Base-by-base conservation (phyloP, 2,329 filamentous ascomycete species). In the Trichoderma koningii region DNA sequence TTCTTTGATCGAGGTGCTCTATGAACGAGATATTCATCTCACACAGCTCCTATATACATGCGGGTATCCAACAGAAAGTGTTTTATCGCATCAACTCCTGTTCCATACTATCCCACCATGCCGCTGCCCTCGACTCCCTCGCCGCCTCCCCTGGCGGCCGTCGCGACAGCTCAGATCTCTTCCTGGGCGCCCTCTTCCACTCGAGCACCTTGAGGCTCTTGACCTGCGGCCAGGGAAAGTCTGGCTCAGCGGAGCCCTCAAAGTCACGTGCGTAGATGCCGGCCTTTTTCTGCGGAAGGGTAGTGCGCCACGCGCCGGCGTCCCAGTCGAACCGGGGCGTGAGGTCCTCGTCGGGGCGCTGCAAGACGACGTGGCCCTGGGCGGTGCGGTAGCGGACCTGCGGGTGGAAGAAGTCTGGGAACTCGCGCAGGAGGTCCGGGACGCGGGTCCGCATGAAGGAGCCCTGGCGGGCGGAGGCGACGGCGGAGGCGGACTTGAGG, bases 401-500 rank as follows among this genome's bases (percentile, higher is more conserved):
- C 10, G 66, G 64, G 19, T 68, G 72, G 47, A 79, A 68, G 69
- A 78, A 78, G 42, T 76, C 73, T 38, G 66, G 60, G 34, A 76
- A 77, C 42, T 78, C 76, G 26, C 65, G 63, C 26, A 79, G 42
- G 17, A 78, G 69, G 59, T 74, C 53, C 17, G 76, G 77, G 51
- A 78, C 44, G 53, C 69, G 26, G 34, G 57, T 60, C 3, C 47
- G 64, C 65, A 68, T 68, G 52, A 73, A 70, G 19, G 34, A 47
- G 17, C 68, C 47, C 64, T 75, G 73, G 44, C 68, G 69, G 14
- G 44, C n/a, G 34, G 34, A 14, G 12, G 42, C 67, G 60, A 66
- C 68, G 7, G 62, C 51, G 15, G 73, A 74, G 26, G 71, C 68
- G 5, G 64, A 45, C 28, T 71, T 70, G 41, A 77, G 64, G 21